Base-by-base conservation (phyloP, 192 early-diverging fungal genomes). In the Gigaspora rosea region DNA sequence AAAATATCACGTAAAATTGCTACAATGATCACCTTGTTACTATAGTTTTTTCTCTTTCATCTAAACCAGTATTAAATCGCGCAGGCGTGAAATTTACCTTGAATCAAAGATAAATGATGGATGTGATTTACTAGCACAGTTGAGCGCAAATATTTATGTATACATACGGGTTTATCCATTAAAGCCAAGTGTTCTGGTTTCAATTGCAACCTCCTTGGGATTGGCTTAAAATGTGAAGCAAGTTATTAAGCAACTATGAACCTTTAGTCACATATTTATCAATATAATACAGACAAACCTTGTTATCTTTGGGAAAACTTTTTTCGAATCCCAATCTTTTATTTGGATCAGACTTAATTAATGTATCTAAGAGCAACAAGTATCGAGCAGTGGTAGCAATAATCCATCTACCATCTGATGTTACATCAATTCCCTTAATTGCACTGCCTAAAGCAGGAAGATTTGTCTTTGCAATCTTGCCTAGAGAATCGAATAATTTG, bases 311-410 rank as follows among this genome's bases (percentile, higher is more conserved):
- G 56, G 89, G 86, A 78, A 91, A 91, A 52, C 86, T 76, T 71
- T 90, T 91, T 49, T 90, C 81, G 86, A 95, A 98, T 36, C 91
- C 92, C 1, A 88, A 78, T 54, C 84, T 85, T 2, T 80, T 80
- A 13, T 74, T 77, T 0, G 74, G 78, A 76, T 91, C 89, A 20
- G 85, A 78, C 20, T 84, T 85, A 20, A 89, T 73, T 80, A 87
- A 82, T 33, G 92, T 92, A 78, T 95, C 88, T 72, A 97, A 88
- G 47, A 98, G 83, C 33, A 98, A 81, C 56, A 98, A 83, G 77
- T 96, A 96, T 11, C 85, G 91, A 71, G 86, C 88, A 86, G 94
- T 96, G 10, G 96, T 98, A 5, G 95, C 96, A 62, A 98, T 84
- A 36, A 98, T 79, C 73, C 87, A 98, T 32, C 89, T 85, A 22